Evolutionary conservation across 169 alveolate genomes (phyloP).

Genomic region (Cryptosporidium parvum): DNA sequence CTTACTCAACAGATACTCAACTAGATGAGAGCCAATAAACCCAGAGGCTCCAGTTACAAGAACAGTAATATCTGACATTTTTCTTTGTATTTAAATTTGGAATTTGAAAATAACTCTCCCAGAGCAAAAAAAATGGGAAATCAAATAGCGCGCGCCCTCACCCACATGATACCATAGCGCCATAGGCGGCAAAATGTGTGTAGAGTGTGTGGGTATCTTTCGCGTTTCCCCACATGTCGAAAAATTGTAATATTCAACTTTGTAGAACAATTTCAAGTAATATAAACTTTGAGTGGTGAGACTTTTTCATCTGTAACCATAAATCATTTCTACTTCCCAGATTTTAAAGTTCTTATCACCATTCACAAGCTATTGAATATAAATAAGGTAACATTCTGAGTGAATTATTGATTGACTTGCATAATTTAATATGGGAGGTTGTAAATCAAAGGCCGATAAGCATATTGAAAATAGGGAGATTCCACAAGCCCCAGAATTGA

Average conservation of each 20-base stretch:
- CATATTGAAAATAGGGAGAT: constrained; percentile 12
- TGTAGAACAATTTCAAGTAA: constrained; percentile 34
- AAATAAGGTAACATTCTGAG: neutral
- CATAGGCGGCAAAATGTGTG: constrained; percentile 45
- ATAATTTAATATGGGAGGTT: constrained; percentile 52
- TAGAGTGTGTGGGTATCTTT: constrained; percentile 55
- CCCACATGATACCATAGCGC: constrained; percentile 32
- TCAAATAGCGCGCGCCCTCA: neutral
- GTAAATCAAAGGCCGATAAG: constrained; percentile 61
- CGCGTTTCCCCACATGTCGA: constrained; percentile 64
- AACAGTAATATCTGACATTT: constrained; percentile 25
- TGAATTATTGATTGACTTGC: neutral
- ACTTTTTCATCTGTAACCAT: neutral
- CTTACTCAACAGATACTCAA: constrained; percentile 78
- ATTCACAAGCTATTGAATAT: neutral
- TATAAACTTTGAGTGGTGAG: constrained; percentile 2
- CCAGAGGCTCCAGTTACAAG: constrained; percentile 86
- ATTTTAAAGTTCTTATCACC: neutral
- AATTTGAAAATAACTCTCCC: neutral
- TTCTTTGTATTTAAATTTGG: neutral
- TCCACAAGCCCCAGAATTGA: constrained; percentile 24
- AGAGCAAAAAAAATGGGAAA: neutral
- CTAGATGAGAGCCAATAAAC: constrained; percentile 83
- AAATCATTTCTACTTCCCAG: neutral
- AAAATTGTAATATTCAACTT: neutral